These are phyloP conservation scores for Cladophialophora bantiana DNA, from an alignment of 2,329 filamentous ascomycete species.

Conservation along the genomic window DNA sequence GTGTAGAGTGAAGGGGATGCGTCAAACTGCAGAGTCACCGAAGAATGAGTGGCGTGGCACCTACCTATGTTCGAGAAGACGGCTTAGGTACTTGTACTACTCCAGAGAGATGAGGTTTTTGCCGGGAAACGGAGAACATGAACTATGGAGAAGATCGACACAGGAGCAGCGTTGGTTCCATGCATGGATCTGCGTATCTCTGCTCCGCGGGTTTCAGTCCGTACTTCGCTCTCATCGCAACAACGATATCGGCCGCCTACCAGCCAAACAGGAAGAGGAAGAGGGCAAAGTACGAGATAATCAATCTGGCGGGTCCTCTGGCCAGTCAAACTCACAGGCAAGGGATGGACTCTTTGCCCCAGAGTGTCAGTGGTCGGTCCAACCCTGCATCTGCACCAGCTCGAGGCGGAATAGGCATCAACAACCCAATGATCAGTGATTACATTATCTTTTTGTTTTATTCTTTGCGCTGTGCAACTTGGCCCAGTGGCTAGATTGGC, in stretches of 20 bases:
- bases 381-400: neutral
- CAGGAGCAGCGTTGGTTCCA: neutral
- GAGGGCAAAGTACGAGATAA: neutral
- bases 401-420: neutral
- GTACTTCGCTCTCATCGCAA: constrained; percentile 1
- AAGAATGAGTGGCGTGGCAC: constrained; percentile 6
- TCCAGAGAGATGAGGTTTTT: neutral
- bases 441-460: constrained; percentile 1
- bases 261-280: neutral
- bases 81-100: neutral
- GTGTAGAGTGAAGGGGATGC: neutral
- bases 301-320: neutral
- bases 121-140: neutral
- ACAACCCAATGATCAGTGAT: neutral
- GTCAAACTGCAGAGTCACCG: neutral
- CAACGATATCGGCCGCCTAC: constrained; percentile 4
- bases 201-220: neutral
- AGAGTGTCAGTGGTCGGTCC: neutral
- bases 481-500: neutral
- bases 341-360: constrained; percentile 3
- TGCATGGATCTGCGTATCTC: neutral
- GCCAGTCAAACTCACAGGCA: constrained; percentile 8
- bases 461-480: neutral
- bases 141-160: constrained; percentile 2
- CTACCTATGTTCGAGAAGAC: constrained; percentile 14